Evolutionary conservation across 495 filamentous ascomycete species (phyloP).

Genomic region (Lindgomyces ingoldianus): DNA sequence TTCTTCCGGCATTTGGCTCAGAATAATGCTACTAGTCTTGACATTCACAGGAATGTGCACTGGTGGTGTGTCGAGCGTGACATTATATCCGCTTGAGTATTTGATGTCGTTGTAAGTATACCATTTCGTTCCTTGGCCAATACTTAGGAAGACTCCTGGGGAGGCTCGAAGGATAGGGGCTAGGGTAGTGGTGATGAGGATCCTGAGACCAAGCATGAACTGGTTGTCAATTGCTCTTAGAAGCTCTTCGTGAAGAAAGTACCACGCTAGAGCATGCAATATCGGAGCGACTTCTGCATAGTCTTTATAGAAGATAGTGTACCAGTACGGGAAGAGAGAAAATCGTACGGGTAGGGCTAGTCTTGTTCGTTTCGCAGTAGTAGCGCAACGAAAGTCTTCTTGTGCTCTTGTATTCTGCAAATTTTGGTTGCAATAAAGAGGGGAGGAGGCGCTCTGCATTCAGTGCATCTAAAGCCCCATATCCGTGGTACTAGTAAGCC

Average conservation of each 20-base stretch:
- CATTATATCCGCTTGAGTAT: slow-evolving; percentile 59
- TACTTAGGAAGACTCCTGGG: slow-evolving; percentile 73
- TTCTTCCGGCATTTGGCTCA: slow-evolving; percentile 68
- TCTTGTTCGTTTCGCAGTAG: slow-evolving; percentile 64
- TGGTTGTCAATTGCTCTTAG: slow-evolving; percentile 67
- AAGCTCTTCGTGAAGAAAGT: slow-evolving; percentile 72
- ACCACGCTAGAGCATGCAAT: slow-evolving; percentile 79
- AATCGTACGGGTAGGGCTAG: slow-evolving; percentile 72
- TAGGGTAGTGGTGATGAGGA: slow-evolving; percentile 72
- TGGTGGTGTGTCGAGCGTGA: slow-evolving; percentile 71
- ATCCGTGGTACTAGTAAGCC: background rate
- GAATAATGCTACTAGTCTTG: slow-evolving; percentile 66
- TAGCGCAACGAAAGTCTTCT: slow-evolving; percentile 72
- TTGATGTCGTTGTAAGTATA: slow-evolving; percentile 60
- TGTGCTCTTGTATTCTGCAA: slow-evolving; percentile 60
- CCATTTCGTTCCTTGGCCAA: slow-evolving; percentile 62
- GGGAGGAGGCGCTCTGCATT: slow-evolving; percentile 38
- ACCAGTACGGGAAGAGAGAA: slow-evolving; percentile 71
- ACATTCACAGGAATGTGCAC: slow-evolving; percentile 76
- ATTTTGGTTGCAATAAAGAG: slow-evolving; percentile 85
- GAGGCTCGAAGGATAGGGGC: slow-evolving; percentile 62
- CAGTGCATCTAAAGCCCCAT: background rate
- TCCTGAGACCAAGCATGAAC: slow-evolving; percentile 64
- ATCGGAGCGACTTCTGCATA: slow-evolving; percentile 69
- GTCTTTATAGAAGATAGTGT: slow-evolving; percentile 71